A percentile compares a stretch with the other conserved stretches of the same genome.
Evolutionary conservation across 768 basidiomycete genomes (phyloP).

Genomic region (Russula olivacea): DNA sequence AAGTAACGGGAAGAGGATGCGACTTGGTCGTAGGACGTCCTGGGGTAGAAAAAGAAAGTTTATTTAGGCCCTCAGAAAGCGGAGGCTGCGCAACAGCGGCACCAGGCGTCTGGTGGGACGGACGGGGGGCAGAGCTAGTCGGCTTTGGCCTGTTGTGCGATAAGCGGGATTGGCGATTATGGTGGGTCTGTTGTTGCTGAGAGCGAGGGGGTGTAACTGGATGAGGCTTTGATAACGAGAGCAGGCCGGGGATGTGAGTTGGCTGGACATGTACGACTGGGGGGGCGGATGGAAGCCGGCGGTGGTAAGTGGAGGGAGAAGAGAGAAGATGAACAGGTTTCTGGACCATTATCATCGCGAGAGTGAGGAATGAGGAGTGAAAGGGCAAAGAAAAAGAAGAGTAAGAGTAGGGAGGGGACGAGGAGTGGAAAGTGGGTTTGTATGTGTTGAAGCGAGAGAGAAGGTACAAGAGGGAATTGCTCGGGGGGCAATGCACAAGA

Average conservation of each 20-base stretch:
- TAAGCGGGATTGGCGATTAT: constrained; percentile 28
- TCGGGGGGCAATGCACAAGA: constrained; percentile 5
- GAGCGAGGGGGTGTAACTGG: constrained; percentile 34
- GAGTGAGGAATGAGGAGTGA: not conserved
- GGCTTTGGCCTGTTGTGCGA: constrained; percentile 37
- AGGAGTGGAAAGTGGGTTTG: not conserved
- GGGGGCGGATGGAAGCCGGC: constrained; percentile 65
- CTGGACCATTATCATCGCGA: constrained; percentile 40
- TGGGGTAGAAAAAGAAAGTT: constrained; percentile 28
- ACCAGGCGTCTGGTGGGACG: constrained; percentile 24
- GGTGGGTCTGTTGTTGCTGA: constrained; percentile 31
- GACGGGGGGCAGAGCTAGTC: constrained; percentile 4
- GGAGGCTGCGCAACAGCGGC: constrained; percentile 27
- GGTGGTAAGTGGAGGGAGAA: constrained; percentile 37
- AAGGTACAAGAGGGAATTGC: not conserved
- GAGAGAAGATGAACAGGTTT: constrained; percentile 34
- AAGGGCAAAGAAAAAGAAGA: constrained; percentile 22
- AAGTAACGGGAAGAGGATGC: constrained; percentile 13
- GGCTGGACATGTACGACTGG: constrained; percentile 63
- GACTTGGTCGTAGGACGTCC: constrained; percentile 22
- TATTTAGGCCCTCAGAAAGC: constrained; percentile 31
- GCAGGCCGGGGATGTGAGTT: constrained; percentile 66
- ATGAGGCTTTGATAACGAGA: constrained; percentile 58
- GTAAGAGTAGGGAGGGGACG: not conserved
- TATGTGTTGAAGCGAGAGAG: constrained; percentile 27